phyloP scores from a whole-genome alignment of 805 yeast genomes.

The Blastobotrys terrestris region DNA sequence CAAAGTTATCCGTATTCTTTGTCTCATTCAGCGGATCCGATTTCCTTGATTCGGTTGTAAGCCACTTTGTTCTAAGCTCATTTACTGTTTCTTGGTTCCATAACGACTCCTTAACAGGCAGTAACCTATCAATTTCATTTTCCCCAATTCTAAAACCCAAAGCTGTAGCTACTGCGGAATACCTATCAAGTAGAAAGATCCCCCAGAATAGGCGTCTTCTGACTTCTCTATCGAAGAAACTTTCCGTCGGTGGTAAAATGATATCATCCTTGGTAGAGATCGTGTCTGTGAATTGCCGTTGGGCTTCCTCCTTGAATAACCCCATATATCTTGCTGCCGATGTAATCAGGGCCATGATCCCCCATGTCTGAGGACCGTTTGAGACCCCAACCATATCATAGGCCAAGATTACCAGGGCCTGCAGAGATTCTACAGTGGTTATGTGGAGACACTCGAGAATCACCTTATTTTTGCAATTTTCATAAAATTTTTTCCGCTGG shows the following conservation, averaged over 20 bases:
- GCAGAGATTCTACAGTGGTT: conserved; percentile 20
- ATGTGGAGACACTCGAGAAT: conserved; percentile 19
- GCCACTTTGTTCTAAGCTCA: conserved; percentile 12
- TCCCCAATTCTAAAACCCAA: conserved; percentile 21
- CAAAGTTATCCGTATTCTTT: conserved; percentile 14
- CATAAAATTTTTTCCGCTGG: conserved; percentile 13
- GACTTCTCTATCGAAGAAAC: conserved; percentile 18
- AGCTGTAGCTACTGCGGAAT: conserved; percentile 22
- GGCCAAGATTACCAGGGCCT: conserved; percentile 23
- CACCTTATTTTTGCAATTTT: conserved; percentile 18
- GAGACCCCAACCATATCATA: conserved; percentile 24
- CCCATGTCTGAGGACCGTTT: conserved; percentile 27
- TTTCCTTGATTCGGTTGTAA: conserved; percentile 5
- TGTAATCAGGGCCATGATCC: conserved; percentile 22
- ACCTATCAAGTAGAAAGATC: conserved; percentile 21
- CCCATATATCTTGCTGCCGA: conserved; percentile 19
- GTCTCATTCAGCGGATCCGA: conserved; percentile 4
- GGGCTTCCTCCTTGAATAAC: conserved; percentile 10
- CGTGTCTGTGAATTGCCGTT: neutral
- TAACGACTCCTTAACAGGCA: conserved; percentile 16
- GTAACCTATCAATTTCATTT: conserved; percentile 18
- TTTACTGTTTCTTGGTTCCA: conserved; percentile 6
- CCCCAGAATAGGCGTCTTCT: conserved; percentile 26
- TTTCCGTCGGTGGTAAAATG: conserved; percentile 10
- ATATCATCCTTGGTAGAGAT: conserved; percentile 7